Evolutionary conservation across 164 flowering plant species (phyloP), one percentile per base, ranked within the genome.

Genomic region (Aristolochia contorta): DNA sequence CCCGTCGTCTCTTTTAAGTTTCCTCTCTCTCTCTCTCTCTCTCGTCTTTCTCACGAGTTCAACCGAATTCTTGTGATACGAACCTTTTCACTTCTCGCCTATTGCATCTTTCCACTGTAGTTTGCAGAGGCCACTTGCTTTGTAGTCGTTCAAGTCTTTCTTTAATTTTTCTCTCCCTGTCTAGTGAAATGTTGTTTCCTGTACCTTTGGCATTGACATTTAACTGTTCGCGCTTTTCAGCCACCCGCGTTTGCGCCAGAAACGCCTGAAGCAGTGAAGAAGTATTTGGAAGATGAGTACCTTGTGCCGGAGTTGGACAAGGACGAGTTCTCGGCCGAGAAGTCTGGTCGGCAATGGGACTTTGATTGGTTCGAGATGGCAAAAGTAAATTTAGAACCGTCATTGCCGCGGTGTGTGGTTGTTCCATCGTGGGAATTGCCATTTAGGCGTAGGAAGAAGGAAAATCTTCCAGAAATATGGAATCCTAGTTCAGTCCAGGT

Each of bases 311-410:
- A 81, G 43, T 73, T 94, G 74, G 97, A 94, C 51, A 65, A 69
- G 21, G 86, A 85, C 52, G 88, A 79, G 56, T 88, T 91, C 69
- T 80, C 88, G 18, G 74, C 89, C 0, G 87, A 84, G 63, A 88
- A 84, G 52, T 75, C 56, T 69, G 99, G 96, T 51, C 84, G 80
- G 63, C 88, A 86, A 58, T 94, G 99, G 99, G 95, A 94, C 46
- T 91, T 87, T 71, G 95, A 91, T 71, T 94, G 99, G 99, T 91
- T 94, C 74, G 84, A 77, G 13, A 75, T 64, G 68, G 93, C 83
- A 25, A 79, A 85, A 62, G 67, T 84, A 48, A 79, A 74, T 16
- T 62, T 82, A n/a, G 99, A 94, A 59, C 89, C 91, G 18, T 80
- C 96, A 10, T 41, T 77, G 65, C 91, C 96, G 6, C 80, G 85